Evolutionary conservation across 2,329 filamentous ascomycete species (phyloP).

Genomic region (Phyllosticta ampelicida): DNA sequence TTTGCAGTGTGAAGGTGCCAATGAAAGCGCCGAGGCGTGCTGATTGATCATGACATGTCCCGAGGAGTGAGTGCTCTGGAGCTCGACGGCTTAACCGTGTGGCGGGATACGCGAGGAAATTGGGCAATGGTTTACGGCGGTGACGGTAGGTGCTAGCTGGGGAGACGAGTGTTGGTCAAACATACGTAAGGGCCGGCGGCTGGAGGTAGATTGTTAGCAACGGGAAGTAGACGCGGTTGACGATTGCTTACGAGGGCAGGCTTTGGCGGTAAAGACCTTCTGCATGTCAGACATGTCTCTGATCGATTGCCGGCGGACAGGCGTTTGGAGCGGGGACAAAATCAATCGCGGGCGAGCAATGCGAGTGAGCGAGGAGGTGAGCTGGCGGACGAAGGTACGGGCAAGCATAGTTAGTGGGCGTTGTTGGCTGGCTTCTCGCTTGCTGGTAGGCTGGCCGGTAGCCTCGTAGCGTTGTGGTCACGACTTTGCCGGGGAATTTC

Average conservation of each 20-base stretch:
- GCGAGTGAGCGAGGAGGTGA: not conserved
- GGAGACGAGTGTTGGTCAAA: constrained; percentile 11
- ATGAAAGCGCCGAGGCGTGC: not conserved
- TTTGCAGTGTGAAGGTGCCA: not conserved
- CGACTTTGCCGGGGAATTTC: not conserved
- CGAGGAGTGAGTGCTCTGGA: not conserved
- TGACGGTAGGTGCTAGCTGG: not conserved
- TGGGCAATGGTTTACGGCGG: not conserved
- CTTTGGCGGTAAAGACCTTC: constrained; percentile 32
- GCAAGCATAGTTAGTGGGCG: not conserved
- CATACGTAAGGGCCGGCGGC: constrained; percentile 35
- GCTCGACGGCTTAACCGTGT: not conserved
- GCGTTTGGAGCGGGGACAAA: not conserved
- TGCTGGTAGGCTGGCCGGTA: too few species aligned
- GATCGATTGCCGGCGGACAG: not conserved
- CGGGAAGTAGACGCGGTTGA: not conserved
- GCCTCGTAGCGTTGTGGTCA: too few species aligned
- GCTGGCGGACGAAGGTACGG: constrained; percentile 3
- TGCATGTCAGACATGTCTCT: constrained; percentile 33
- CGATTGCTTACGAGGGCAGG: constrained; percentile 30
- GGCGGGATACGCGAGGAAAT: not conserved
- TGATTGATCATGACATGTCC: not conserved
- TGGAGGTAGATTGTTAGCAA: constrained; percentile 15
- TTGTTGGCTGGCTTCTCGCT: too few species aligned
- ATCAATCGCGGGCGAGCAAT: constrained; percentile 1